Evolutionary conservation across 225 moss, liverwort and hornwort species (phyloP).

Genomic region (Takakia lepidozioides): DNA sequence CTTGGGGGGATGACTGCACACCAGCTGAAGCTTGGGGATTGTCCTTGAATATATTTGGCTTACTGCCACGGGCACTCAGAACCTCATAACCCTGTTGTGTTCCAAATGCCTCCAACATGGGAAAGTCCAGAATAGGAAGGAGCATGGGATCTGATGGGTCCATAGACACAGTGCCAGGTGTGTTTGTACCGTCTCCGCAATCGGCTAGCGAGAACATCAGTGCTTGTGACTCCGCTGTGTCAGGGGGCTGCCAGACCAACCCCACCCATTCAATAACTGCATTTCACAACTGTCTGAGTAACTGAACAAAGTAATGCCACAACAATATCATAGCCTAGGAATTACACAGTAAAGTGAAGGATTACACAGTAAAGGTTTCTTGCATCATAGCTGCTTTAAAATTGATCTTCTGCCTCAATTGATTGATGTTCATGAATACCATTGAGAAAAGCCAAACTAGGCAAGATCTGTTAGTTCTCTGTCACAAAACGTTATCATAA

Average conservation of each 20-base stretch:
- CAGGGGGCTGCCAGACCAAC: slow-evolving; percentile 95
- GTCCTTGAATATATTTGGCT: slow-evolving; percentile 24
- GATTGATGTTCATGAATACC: no score
- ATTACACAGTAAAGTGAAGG: no score
- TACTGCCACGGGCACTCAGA: slow-evolving; percentile 40
- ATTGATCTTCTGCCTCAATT: no score
- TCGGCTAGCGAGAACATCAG: slow-evolving; percentile 74
- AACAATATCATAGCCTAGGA: no score
- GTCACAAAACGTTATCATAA: no score
- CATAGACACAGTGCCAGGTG: slow-evolving; percentile 81
- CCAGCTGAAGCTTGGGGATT: slow-evolving; percentile 20
- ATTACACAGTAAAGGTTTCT: no score
- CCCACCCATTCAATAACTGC: no score
- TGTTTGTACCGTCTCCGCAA: slow-evolving; percentile 78
- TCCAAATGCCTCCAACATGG: slow-evolving; percentile 51
- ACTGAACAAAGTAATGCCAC: no score
- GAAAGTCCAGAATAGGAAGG: slow-evolving; percentile 84
- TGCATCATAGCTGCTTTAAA: no score
- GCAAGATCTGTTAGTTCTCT: no score
- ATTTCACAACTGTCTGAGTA: no score
- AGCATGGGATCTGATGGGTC: slow-evolving; percentile 90
- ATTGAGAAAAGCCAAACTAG: no score
- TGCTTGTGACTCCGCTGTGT: slow-evolving; percentile 95
- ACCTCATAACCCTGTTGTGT: slow-evolving; percentile 48
- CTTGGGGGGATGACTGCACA: slow-evolving; percentile 29